Base-by-base conservation (phyloP, 768 basidiomycete genomes). In the Vishniacozyma victoriae region DNA sequence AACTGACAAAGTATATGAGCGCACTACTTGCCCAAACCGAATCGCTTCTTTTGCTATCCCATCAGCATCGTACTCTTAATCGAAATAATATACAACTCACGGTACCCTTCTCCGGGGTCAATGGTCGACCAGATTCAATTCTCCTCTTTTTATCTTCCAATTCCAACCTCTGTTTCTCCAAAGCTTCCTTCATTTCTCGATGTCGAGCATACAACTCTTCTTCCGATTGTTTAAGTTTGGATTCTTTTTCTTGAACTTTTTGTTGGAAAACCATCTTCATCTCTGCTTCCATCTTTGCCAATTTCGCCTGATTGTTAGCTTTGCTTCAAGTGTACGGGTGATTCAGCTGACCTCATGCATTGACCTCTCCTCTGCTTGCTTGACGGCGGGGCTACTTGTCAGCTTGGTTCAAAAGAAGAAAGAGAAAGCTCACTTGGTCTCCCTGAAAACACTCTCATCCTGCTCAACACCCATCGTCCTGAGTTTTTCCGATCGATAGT, bases 181-280 rank as follows among this genome's bases (percentile, higher is more conserved):
- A 76, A 15, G 93, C 86, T 60, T 99, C 95, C 77, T 97, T 99
- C 95, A 99, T 97, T 74, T 99, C 95, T 73, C 89, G 85, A 78
- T 99, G 95, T 52, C 93, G 84, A 50, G 92, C 86, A 71, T 99
- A 99, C 15, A 99, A 81, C 77, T 97, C 95, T 76, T 97, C 95
- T 75, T 99, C 95, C 44, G 86, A 89, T 74, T 97, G 95, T 77
- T 96, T 96, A 72, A 99, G 80, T 75, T 97, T 97, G 57, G 89
- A 82, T 72, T 99, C 95, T 78, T 99, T 97, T 73, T 99, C 95
- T 72, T 91, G 89, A 46, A 99, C 95, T 74, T 99, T 99, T 75
- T 97, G 95, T 72, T 92, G 91, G 90, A 99, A 99, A 63, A 99
- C 95, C 88, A 93, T 90, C 82, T 96, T 97, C 95, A 99, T 99